Conservation (phyloP, 1,284 basidiomycete genomes). For the Boletellus dicymbophilus region DNA sequence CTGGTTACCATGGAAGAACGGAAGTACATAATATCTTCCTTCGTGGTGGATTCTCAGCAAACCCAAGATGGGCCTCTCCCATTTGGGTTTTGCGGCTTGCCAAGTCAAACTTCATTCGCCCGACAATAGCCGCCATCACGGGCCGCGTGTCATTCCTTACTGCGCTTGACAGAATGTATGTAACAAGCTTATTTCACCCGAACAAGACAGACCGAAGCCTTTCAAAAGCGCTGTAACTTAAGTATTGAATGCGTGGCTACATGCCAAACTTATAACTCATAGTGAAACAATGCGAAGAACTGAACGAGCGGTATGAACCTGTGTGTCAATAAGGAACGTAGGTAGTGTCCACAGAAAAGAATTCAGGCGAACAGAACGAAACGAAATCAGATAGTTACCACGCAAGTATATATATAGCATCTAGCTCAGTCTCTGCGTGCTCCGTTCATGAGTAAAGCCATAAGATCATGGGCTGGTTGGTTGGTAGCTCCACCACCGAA, state of each 20-base stretch:
- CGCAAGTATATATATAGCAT: slow-evolving; percentile 18
- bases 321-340: slow-evolving; percentile 35
- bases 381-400: slow-evolving; percentile 15
- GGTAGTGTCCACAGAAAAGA: slow-evolving; percentile 21
- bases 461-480: slow-evolving; percentile 69
- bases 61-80: slow-evolving; percentile 4
- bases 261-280: slow-evolving; percentile 31
- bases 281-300: slow-evolving; percentile 28
- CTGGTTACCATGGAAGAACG: slow-evolving; percentile 36
- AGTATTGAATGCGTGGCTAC: slow-evolving; percentile 1
- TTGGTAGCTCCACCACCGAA: slow-evolving; percentile 44
- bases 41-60: slow-evolving; percentile 26
- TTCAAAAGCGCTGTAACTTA: neutral
- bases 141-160: neutral
- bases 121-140: slow-evolving; percentile 21
- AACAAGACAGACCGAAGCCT: too few species aligned
- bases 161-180: slow-evolving; percentile 11
- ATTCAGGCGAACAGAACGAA: slow-evolving; percentile 9
- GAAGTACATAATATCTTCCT: slow-evolving; percentile 37
- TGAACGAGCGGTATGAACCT: slow-evolving; percentile 27
- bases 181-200: slow-evolving; percentile 11
- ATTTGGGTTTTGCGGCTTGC: slow-evolving; percentile 11
- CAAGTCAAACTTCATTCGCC: slow-evolving; percentile 12
- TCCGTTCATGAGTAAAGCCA: slow-evolving; percentile 78
- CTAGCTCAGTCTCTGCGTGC: slow-evolving; percentile 55